Base-by-base conservation (phyloP, 1,284 basidiomycete species). In the Ceratobasidium sp. region DNA sequence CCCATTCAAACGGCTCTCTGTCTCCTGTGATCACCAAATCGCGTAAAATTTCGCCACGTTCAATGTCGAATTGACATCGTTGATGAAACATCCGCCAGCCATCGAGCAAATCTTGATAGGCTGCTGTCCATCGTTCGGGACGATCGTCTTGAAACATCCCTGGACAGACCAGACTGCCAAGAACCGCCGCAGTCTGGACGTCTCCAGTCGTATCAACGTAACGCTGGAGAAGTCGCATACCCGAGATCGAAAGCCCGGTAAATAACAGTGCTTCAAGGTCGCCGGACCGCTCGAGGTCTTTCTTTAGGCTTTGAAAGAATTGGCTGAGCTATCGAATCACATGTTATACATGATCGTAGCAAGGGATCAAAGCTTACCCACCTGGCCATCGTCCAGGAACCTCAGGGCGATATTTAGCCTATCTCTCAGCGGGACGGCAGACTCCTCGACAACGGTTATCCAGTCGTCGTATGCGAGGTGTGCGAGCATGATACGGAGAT, bases 201-300 rank as follows among this genome's bases (percentile, higher is more conserved):
- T 98, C 96, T 1, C 92, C 91, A 0, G 92, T 92, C 60, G 86
- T 84, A 78, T 96, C 92, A 48, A 97, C 85, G 78, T 93, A 94
- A 1, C 84, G 83, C 76, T 94, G 90, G 6, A 97, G 80, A 2
- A 97, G 85, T 36, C 90, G 86, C 77, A 96, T 83, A 1, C 92
- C 92, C 0, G 84, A 79, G 8, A 84, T 81, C 3, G 91, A 89
- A 12, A 97, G 83, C 1, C 95, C 95, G 0, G 93, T 92, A 30
- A 97, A 83, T 55, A 93, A 84, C 61, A 97, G 83, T 0, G 88
- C 91, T 61, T 93, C 92, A 39, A 95, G 88, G 74, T 92, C 87
- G 1, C 92, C 91, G 26, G 79, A 76, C 3, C 78, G 74, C 12
- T 79, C 78, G 23, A 79, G 79, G 1, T 79, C 78, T 5, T 76